Base-by-base conservation (phyloP, 495 filamentous ascomycete species). In the Bryoglossum gracile region DNA sequence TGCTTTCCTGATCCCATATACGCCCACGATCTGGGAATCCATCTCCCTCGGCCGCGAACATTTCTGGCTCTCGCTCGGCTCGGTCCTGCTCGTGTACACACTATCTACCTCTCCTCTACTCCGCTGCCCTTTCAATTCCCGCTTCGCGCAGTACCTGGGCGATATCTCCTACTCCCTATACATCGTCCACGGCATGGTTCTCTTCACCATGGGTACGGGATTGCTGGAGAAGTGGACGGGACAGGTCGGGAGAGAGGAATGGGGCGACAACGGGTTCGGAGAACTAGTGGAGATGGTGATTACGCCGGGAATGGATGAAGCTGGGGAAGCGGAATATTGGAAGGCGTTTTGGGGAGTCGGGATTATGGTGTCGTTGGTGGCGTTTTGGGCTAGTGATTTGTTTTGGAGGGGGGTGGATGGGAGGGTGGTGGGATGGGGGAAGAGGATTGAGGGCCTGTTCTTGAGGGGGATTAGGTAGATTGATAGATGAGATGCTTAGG, bases 101-200 rank as follows among this genome's bases (percentile, higher is more conserved):
- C 68, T 78, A 51, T 73, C 73, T 19, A 70, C 75, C 43, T 69
- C 73, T 30, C 61, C 62, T 1, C 58, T 63, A 6, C 66, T 82
- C 43, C 72, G 74, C 46, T 62, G 60, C 21, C 58, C 79, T 23
- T 77, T 83, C 56, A 69, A 68, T 25, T 69, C 72, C 35, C 60
- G 65, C 0, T 38, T 82, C 0, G 74, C 75, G 22, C 80, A 81
- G 55, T 83, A 83, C 57, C 68, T 78, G 9, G 80, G 81, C 33
- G 69, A 76, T 26, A 72, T 81, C 35, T 73, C 72, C 5, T 79
- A 65, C 55, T 65, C 69, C 5, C 71, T 80, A 37, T 81, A 80
- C 38, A 69, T 80, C 28, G 72, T 78, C 24, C 76, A 78, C 41
- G 74, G 71, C 2, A 70, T 70, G 21, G 72, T 82, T 13, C 61